phyloP scores from a whole-genome alignment of 140 eudicot species.

The Flaveria floridana region DNA sequence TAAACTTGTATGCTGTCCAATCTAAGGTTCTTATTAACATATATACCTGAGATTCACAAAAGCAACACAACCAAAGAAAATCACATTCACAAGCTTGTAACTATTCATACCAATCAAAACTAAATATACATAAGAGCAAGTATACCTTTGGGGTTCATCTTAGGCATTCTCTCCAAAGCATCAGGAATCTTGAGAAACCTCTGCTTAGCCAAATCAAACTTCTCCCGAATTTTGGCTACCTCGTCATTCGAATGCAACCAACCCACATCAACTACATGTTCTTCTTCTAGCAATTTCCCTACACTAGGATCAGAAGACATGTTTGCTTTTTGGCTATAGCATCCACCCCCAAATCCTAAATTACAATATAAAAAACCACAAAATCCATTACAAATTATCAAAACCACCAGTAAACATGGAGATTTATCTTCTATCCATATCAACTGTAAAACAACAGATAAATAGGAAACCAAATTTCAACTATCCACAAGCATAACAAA shows the following conservation, averaged over 20 bases:
- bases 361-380: conserved; percentile 20
- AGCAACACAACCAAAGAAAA: background rate
- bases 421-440: background rate
- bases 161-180: conserved; percentile 70
- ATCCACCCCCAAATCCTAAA: conserved; percentile 47
- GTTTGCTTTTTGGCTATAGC: conserved; percentile 34
- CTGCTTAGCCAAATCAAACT: conserved; percentile 61
- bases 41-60: conserved; percentile 57
- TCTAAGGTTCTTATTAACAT: conserved; percentile 87
- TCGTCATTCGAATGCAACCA: conserved; percentile 41
- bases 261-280: conserved; percentile 24
- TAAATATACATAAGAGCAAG: background rate
- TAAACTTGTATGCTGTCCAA: conserved; percentile 90
- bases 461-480: background rate
- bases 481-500: background rate
- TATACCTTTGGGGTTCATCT: conserved; percentile 82
- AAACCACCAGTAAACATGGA: background rate
- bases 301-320: conserved; percentile 36
- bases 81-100: conserved; percentile 1
- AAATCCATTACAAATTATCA: conserved; percentile 14
- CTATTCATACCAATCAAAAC: background rate
- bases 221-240: conserved; percentile 55
- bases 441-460: conserved; percentile 9
- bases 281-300: conserved; percentile 43
- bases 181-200: conserved; percentile 71